phyloP scores from a whole-genome alignment of 2,329 filamentous ascomycete genomes.

The Arthrinium phaeospermum region DNA sequence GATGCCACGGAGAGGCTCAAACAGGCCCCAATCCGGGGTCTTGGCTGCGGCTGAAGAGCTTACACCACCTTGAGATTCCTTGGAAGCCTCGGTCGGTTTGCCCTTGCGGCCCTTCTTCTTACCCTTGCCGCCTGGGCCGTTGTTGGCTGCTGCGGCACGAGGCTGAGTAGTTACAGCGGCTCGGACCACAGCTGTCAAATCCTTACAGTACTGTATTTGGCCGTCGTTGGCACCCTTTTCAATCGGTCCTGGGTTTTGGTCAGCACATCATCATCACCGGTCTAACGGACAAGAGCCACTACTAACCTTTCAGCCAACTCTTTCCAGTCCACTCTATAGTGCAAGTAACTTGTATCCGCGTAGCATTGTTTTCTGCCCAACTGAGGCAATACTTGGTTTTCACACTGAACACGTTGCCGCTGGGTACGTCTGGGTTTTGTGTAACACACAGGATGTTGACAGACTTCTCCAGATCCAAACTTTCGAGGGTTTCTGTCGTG shows the following conservation, averaged over 20 bases:
- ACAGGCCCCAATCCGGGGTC: constrained; percentile 70
- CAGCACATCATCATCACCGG: constrained; percentile 30
- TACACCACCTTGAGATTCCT: constrained; percentile 45
- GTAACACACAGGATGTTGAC: constrained; percentile 83
- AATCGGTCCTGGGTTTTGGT: constrained; percentile 73
- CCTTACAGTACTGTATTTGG: constrained; percentile 81
- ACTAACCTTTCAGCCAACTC: constrained; percentile 92
- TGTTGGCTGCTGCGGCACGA: constrained; percentile 53
- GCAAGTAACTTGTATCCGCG: constrained; percentile 85
- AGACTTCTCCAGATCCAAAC: constrained; percentile 84
- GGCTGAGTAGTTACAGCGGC: constrained; percentile 72
- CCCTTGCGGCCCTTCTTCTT: constrained; percentile 67
- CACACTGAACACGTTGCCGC: constrained; percentile 85
- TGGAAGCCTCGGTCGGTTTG: constrained; percentile 56
- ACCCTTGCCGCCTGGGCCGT: constrained; percentile 54
- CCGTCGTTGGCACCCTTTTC: constrained; percentile 95
- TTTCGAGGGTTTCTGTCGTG: constrained; percentile 82
- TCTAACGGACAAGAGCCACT: neutral
- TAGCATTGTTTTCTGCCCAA: constrained; percentile 88
- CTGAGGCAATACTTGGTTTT: constrained; percentile 96
- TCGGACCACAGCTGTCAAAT: constrained; percentile 77
- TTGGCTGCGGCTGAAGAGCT: constrained; percentile 49
- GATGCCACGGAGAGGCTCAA: constrained; percentile 78
- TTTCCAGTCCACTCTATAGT: constrained; percentile 96
- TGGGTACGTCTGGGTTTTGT: constrained; percentile 93